Base-by-base conservation (phyloP, 108 stramenopile species). In the Cyclotella kingstonii region DNA sequence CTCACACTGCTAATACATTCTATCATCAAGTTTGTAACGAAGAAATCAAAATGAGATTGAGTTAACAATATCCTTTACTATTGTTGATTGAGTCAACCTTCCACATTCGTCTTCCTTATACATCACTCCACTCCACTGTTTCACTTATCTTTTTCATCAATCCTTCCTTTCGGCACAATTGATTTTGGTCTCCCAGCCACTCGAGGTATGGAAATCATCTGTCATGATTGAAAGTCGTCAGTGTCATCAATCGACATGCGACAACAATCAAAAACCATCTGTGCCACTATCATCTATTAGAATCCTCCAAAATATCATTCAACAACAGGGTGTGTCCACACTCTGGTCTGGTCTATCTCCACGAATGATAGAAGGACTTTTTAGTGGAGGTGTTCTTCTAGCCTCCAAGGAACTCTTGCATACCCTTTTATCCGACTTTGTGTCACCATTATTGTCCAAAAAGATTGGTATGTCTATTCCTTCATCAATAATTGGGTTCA, bases 121-220 rank as follows among this genome's bases (percentile, higher is more conserved):
- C 4, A 18, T 4, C 12, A n/a, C 8, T 30, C 23, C 31, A 31
- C 11, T 11, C 22, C 17, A 21, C 19, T 11, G 23, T 18, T 21
- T 49, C 26, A 33, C n/a, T 39, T 31, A 34, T 19, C 7, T 25
- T 45, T 15, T 51, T 9, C 9, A 19, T 52, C 35, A 5, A 18
- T n/a, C 8, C n/a, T n/a, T n/a, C n/a, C n/a, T n/a, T n/a, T n/a
- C n/a, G n/a, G n/a, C n/a, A n/a, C n/a, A n/a, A n/a, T n/a, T n/a
- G n/a, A n/a, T n/a, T n/a, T n/a, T n/a, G n/a, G n/a, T n/a, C n/a
- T n/a, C 5, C 6, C 39, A 68, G 60, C 68, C 68, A 29, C 60
- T 61, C 11, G 68, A 69, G 34, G 68, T 69, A 11, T 69, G 68
- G 68, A 69, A 69, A 27, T 62, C 60, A 1, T 61, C 60, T 22